Evolutionary conservation across 179 eudicot genomes (phyloP).

Genomic region (Beta macrorhiza): DNA sequence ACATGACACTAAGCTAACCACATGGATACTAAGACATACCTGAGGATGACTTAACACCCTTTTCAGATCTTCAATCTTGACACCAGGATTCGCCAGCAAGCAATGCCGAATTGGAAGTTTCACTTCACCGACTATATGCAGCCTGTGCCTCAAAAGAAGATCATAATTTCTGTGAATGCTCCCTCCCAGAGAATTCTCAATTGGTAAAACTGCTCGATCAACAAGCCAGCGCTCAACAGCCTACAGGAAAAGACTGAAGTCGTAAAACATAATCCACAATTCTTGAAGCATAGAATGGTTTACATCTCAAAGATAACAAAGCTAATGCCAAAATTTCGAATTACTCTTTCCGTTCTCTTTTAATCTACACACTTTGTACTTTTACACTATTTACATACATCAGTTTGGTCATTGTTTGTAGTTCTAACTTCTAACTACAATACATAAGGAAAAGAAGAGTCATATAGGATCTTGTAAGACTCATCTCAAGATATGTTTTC

Average conservation of each 20-base stretch:
- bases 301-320: not conserved
- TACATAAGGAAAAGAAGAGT: too few species aligned
- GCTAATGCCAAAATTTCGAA: not conserved
- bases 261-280: not conserved
- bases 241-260: constrained; percentile 33
- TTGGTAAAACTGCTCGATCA: constrained; percentile 94
- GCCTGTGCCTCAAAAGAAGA: constrained; percentile 73
- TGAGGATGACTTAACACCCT: constrained; percentile 97
- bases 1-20: not conserved
- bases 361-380: too few species aligned
- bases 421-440: too few species aligned
- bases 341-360: not conserved
- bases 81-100: constrained; percentile 79
- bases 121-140: constrained; percentile 98
- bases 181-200: constrained; percentile 95
- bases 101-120: constrained; percentile 89
- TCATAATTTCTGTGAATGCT: constrained; percentile 97
- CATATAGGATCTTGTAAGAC: too few species aligned
- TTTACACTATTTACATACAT: too few species aligned
- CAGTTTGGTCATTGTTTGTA: too few species aligned
- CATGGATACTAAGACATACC: constrained; percentile 37
- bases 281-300: not conserved
- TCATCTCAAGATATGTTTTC: too few species aligned
- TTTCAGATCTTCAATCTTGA: constrained; percentile 60
- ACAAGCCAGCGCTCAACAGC: constrained; percentile 95